These are phyloP conservation scores for Fusarium algeriense DNA, from an alignment of 2,329 filamentous ascomycete genomes.

Conservation along the genomic window DNA sequence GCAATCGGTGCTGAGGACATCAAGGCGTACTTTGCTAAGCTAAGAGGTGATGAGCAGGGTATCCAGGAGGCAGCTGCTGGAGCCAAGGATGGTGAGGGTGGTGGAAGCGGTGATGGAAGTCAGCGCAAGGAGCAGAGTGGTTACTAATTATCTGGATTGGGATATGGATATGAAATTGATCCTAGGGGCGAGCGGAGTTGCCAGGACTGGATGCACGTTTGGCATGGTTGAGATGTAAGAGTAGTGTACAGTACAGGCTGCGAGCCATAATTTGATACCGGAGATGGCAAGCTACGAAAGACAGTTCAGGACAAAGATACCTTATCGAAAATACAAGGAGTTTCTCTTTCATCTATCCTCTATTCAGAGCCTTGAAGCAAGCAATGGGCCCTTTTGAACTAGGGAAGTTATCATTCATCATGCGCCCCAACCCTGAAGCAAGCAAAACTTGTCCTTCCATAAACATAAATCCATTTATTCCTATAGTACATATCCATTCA, in stretches of 20 bases:
- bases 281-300: neutral
- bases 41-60: slow-evolving; percentile 86
- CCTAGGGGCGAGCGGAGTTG: neutral
- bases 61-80: slow-evolving; percentile 71
- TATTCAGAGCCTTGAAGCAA: too few relatives aligned
- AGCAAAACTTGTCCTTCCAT: neutral
- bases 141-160: slow-evolving; percentile 52
- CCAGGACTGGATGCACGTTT: neutral
- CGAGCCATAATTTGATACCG: slow-evolving; percentile 6
- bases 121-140: slow-evolving; percentile 65
- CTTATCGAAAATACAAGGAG: neutral
- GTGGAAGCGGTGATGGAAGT: slow-evolving; percentile 46
- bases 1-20: slow-evolving; percentile 95
- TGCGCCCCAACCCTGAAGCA: neutral
- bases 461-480: slow-evolving; percentile 24
- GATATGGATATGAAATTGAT: neutral
- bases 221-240: slow-evolving; percentile 18
- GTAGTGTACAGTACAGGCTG: slow-evolving; percentile 25
- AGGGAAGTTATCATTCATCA: neutral
- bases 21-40: slow-evolving; percentile 94
- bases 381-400: neutral
- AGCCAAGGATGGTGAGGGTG: slow-evolving; percentile 47
- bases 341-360: too few relatives aligned
- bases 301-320: neutral
- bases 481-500: slow-evolving; percentile 44